phyloP scores from a whole-genome alignment of 306 rosid species.

The Inga laurina region DNA sequence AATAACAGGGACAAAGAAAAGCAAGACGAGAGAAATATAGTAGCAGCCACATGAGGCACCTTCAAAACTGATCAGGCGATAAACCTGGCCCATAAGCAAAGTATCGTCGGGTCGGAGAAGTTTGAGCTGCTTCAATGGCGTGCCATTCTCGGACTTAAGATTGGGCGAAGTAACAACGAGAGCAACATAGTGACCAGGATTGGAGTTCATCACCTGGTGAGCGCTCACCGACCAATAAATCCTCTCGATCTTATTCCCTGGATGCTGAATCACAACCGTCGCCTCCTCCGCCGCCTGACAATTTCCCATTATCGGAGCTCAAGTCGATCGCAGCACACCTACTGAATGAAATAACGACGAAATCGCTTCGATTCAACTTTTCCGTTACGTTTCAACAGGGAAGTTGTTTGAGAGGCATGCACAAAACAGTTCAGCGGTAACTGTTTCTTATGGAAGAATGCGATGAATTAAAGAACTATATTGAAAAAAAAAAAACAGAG shows the following conservation, averaged over 20 bases:
- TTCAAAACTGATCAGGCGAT: slow-evolving; percentile 80
- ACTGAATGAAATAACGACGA: not conserved
- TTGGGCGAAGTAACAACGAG: slow-evolving; percentile 52
- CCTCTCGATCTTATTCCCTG: slow-evolving; percentile 69
- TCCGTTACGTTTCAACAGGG: slow-evolving; percentile 13
- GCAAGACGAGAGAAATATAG: not conserved
- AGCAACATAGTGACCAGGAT: slow-evolving; percentile 92
- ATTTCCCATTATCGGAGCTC: slow-evolving; percentile 64
- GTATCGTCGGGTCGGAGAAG: slow-evolving; percentile 90
- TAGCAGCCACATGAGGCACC: slow-evolving; percentile 39
- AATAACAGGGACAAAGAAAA: not conserved
- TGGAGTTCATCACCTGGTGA: slow-evolving; percentile 61
- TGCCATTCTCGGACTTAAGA: slow-evolving; percentile 52
- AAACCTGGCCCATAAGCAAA: slow-evolving; percentile 83
- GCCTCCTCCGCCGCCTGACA: slow-evolving; percentile 96
- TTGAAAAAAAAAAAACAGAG: not conserved
- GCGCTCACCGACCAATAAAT: slow-evolving; percentile 88
- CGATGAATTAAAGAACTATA: not conserved
- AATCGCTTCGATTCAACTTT: not conserved
- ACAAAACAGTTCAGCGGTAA: not conserved
- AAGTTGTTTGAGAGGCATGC: slow-evolving; percentile 34
- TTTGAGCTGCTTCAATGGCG: slow-evolving; percentile 75
- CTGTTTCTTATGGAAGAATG: slow-evolving; percentile 24
- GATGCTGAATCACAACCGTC: slow-evolving; percentile 79
- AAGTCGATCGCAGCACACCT: not conserved